Percentiles rank a stretch among this genome's conserved stretches.
phyloP scores from a whole-genome alignment of 2,329 filamentous ascomycete species.

The Claviceps humidiphila region DNA sequence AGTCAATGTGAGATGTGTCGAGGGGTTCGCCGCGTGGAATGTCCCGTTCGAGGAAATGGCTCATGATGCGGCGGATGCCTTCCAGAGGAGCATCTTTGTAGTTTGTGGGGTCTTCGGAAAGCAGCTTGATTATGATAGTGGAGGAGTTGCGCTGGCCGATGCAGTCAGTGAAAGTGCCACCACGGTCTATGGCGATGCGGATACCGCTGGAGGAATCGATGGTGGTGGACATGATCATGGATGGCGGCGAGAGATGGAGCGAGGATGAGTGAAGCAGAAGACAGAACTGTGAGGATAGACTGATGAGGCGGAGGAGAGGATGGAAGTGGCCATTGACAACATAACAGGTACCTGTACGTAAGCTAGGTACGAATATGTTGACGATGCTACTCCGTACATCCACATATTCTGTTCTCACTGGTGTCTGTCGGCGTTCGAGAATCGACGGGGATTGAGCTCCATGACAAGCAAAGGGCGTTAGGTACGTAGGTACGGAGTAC shows the following conservation, averaged over 20 bases:
- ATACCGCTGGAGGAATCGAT: conserved; percentile 33
- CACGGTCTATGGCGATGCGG: conserved; percentile 22
- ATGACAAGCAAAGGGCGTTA: too few relatives aligned
- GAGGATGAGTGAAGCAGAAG: neutral
- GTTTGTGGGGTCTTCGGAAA: conserved; percentile 59
- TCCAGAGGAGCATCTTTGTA: conserved; percentile 63
- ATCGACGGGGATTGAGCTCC: too few relatives aligned
- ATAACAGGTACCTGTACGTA: too few relatives aligned
- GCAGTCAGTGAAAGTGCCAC: conserved; percentile 54
- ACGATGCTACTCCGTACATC: neutral
- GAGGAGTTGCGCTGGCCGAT: conserved; percentile 52
- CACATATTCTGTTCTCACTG: neutral
- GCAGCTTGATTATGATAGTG: conserved; percentile 57
- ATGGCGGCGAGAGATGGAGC: neutral
- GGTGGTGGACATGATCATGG: neutral
- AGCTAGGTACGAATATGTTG: neutral
- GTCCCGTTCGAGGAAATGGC: conserved; percentile 17
- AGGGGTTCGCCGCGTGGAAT: conserved; percentile 21
- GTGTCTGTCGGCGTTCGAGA: too few relatives aligned
- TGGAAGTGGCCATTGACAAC: neutral
- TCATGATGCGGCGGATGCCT: conserved; percentile 44
- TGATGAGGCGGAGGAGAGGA: neutral
- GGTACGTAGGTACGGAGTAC: too few relatives aligned
- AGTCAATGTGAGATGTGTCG: conserved; percentile 34
- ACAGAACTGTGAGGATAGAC: neutral